Percentiles rank a stretch among this genome's conserved stretches.
These are phyloP conservation scores for Flaveria trinervia DNA, from an alignment of 129 eudicot species.

Conservation along the genomic window DNA sequence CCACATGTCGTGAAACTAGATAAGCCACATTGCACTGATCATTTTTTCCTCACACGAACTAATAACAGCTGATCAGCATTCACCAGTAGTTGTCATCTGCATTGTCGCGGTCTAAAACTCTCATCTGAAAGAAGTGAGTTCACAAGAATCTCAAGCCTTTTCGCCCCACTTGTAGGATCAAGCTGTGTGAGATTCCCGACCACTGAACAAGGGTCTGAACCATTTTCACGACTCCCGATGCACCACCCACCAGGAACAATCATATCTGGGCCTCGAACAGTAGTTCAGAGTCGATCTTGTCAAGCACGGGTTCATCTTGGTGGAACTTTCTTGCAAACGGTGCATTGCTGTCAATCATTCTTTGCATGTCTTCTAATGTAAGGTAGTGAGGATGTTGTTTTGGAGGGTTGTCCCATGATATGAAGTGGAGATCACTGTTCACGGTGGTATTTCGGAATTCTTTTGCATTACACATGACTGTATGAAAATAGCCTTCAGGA, in stretches of 20 bases:
- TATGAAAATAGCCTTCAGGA: slow-evolving; percentile 91
- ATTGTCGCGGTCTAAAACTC: slow-evolving; percentile 48
- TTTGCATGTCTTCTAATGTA: slow-evolving; percentile 43
- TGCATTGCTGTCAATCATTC: slow-evolving; percentile 56
- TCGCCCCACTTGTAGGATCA: slow-evolving; percentile 51
- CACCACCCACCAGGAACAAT: slow-evolving; percentile 82
- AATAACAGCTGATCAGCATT: slow-evolving; percentile 16
- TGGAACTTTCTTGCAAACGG: slow-evolving; percentile 73
- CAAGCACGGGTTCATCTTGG: slow-evolving; percentile 59
- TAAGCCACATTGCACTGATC: slow-evolving; percentile 10
- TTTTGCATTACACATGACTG: slow-evolving; percentile 75
- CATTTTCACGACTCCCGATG: slow-evolving; percentile 46
- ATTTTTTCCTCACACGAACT: slow-evolving; percentile 6
- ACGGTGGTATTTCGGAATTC: slow-evolving; percentile 64
- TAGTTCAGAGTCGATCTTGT: slow-evolving; percentile 57
- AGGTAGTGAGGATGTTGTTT: slow-evolving; percentile 68
- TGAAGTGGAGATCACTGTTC: slow-evolving; percentile 80
- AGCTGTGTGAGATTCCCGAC: slow-evolving; percentile 45
- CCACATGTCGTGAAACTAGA: slow-evolving; percentile 22
- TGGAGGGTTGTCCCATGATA: slow-evolving; percentile 93
- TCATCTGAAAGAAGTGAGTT: slow-evolving; percentile 41
- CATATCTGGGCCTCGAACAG: slow-evolving; percentile 54
- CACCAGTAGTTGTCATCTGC: slow-evolving; percentile 30
- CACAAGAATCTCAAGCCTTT: slow-evolving; percentile 49
- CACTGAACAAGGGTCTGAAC: slow-evolving; percentile 62